Evolutionary conservation across 1,139 yeast species (phyloP).

Genomic region (Ogataea hybrid): DNA sequence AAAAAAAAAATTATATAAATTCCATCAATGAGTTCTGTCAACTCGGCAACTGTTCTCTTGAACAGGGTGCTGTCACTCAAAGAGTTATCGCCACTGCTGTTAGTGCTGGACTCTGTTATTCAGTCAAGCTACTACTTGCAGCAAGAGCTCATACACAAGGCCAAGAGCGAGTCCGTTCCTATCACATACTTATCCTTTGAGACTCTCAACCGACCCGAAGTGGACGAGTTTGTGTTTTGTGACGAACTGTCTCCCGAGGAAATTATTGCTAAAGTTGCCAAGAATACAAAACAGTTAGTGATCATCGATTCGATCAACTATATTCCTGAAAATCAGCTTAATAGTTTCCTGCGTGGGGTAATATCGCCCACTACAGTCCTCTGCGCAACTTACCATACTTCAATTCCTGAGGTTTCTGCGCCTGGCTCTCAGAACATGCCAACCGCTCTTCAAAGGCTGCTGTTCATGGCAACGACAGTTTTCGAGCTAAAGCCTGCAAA

Average conservation of each 20-base stretch:
- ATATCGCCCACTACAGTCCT: conserved; percentile 55
- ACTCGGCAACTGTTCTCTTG: conserved; percentile 57
- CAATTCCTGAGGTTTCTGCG: conserved; percentile 36
- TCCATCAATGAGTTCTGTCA: conserved; percentile 28
- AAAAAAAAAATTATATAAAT: conserved; percentile 2
- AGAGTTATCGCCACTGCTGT: conserved; percentile 70
- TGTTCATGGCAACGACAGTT: conserved; percentile 70
- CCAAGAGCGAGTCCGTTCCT: conserved; percentile 22
- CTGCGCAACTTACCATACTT: conserved; percentile 60
- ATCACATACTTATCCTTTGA: conserved; percentile 63
- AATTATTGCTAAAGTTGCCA: conserved; percentile 11
- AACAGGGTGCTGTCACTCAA: conserved; percentile 63
- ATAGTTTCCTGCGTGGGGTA: conserved; percentile 52
- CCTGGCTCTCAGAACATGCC: conserved; percentile 13
- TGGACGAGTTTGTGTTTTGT: conserved; percentile 51
- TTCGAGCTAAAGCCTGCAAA: conserved; percentile 47
- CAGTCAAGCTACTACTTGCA: conserved; percentile 63
- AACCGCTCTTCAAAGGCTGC: conserved; percentile 33
- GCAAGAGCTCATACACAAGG: conserved; percentile 52
- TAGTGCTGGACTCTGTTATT: conserved; percentile 64
- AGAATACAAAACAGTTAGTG: conserved; percentile 36
- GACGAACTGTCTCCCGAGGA: conserved; percentile 23
- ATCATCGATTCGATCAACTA: conserved; percentile 72
- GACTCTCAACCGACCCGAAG: conserved; percentile 50
- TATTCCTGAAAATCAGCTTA: conserved; percentile 44